Conservation (phyloP, 495 filamentous ascomycete species). For the Amniculicola lignicola region DNA sequence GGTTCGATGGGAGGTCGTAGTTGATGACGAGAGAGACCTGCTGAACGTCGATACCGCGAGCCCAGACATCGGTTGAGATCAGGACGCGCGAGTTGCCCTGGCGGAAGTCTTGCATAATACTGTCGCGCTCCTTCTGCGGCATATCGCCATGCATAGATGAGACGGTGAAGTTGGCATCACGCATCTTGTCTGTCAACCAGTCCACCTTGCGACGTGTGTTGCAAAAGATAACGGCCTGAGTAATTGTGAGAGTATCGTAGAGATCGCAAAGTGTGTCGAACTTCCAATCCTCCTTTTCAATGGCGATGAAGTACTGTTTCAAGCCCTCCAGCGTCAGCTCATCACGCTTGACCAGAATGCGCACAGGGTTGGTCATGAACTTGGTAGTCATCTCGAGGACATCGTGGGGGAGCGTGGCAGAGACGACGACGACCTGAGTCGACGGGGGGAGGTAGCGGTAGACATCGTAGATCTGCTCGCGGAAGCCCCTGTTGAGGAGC, state of each 20-base stretch:
- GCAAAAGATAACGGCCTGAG: constrained; percentile 99
- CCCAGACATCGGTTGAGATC: constrained; percentile 95
- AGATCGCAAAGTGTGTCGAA: constrained; percentile 97
- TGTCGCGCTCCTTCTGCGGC: constrained; percentile 93
- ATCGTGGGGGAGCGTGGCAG: constrained; percentile 96
- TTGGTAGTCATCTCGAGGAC: constrained; percentile 99
- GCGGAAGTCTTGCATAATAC: constrained; percentile 99
- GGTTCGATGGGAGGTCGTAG: constrained; percentile 97
- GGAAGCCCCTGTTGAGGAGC: constrained; percentile 97
- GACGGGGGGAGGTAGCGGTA: constrained; percentile 93
- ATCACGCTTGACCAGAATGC: constrained; percentile 98
- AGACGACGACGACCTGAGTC: constrained; percentile 95
- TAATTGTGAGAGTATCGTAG: constrained; percentile 99
- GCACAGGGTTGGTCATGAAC: constrained; percentile 99
- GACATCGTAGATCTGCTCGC: constrained; percentile 99
- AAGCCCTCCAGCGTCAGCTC: constrained; percentile 98
- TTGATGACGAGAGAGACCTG: constrained; percentile 99
- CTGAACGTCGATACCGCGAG: constrained; percentile 99
- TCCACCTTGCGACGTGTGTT: constrained; percentile 99
- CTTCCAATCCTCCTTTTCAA: constrained; percentile 99
- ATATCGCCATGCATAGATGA: constrained; percentile 99
- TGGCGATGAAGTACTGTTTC: constrained; percentile 99
- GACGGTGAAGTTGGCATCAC: constrained; percentile 83
- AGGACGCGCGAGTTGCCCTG: constrained; percentile 95
- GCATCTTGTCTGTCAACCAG: constrained; percentile 99